Base-by-base conservation (phyloP, 352 stramenopile genomes). In the Phytophthora constricta region DNA sequence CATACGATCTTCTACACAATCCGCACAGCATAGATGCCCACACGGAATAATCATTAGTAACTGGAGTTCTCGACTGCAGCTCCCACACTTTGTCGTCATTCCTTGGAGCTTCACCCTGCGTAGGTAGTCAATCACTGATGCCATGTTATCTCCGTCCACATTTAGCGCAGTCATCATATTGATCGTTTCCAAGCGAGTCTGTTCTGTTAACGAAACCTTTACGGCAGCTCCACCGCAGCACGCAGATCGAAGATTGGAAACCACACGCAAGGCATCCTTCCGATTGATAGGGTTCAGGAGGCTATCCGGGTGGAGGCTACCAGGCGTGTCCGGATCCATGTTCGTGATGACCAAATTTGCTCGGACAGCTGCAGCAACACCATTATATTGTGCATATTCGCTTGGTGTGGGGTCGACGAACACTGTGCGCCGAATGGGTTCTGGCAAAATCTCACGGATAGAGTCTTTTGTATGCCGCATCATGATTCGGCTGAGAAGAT, bases 391-490 rank as follows among this genome's bases (percentile, higher is more conserved):
- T 14, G 82, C 74, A 26, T 89, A 90, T 68, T 95, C 85, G 3
- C 46, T 78, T 27, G 84, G 83, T 8, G 80, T 90, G 5, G 87
- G 82, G 71, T 91, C 74, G 55, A 96, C 77, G 10, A 85, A 68
- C 28, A 91, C 81, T 2, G 60, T 76, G 25, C 54, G 68, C 53
- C 74, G 80, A 20, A 84, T 79, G 8, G 82, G 81, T 43, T 85
- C 55, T 0, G 82, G 80, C 5, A 92, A 72, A n/a, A 90, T 80
- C 11, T 75, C 67, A 8, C 57, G 64, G 23, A 99, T 89, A 16
- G 97, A 97, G 5, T 82, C 64, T 62, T 99, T 99, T 4, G 94
- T 98, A 62, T 99, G 96, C 2, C 97, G 82, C 41, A 98, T 85
- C 97, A 99, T 99, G 19, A 98, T 87, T 33, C 90, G 80, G 31